A percentile compares a stretch with the other conserved stretches of the same genome.
phyloP scores from a whole-genome alignment of 345 rosid species.

The Conringia planisiliqua region DNA sequence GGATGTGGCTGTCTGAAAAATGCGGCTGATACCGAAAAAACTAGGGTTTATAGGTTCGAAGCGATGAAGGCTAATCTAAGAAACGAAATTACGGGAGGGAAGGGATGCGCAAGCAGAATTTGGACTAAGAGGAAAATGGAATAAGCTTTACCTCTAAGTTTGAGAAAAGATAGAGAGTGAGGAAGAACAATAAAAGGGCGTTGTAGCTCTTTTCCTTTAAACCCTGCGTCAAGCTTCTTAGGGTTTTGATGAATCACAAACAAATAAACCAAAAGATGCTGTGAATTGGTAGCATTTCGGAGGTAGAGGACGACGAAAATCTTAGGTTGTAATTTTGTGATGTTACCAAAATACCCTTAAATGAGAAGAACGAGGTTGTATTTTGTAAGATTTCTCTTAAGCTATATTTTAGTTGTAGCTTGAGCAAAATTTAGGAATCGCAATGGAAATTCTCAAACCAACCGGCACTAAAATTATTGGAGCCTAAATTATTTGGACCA shows the following conservation, averaged over 20 bases:
- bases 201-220: not conserved
- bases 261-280: not conserved
- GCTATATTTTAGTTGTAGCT: too few species aligned
- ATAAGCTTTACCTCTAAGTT: not conserved
- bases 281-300: not conserved
- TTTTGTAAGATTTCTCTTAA: too few species aligned
- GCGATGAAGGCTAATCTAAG: not conserved
- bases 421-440: too few species aligned
- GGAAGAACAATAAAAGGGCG: not conserved
- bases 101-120: not conserved
- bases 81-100: not conserved
- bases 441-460: too few species aligned
- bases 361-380: not conserved
- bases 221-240: not conserved
- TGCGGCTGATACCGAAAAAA: not conserved
- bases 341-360: not conserved
- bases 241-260: not conserved
- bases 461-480: too few species aligned
- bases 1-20: not conserved
- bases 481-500: too few species aligned
- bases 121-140: not conserved
- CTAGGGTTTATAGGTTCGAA: not conserved
- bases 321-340: not conserved
- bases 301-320: slow-evolving; percentile 12
- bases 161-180: not conserved